Evolutionary conservation across 768 basidiomycete genomes (phyloP), one percentile per base, ranked within the genome.

Genomic region (Lentinula sp.): DNA sequence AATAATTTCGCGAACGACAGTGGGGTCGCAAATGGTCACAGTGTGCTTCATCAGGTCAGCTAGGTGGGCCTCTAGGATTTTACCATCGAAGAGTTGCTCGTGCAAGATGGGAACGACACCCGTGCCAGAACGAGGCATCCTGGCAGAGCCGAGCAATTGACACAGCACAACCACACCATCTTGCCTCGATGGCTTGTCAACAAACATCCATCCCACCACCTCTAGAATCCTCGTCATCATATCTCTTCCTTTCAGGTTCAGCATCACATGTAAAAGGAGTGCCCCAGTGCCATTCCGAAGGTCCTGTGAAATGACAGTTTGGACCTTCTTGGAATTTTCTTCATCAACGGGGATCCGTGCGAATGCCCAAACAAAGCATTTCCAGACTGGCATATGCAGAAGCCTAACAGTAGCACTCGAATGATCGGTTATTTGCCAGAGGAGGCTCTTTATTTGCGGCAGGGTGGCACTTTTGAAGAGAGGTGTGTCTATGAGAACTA

Each of bases 281-380:
- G 73, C 55, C 0, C 80, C 82, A 37, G 81, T 76, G 13, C 81
- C 81, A 35, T 71, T 71, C 33, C 72, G 66, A 18, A 82, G 65
- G 51, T 84, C 81, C 60, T 86, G 80, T 20, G 70, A 75, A 33
- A 87, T 68, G 12, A 4, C 81, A 68, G 36, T 65, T 66, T 62
- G 81, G 80, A 66, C 57, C 2, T 63, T 59, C 15, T 64, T 66
- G 12, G 64, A 50, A 2, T 18, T 20, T 3, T 59, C 61, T 4
- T 61, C 23, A 41, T 57, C 16, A 48, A 62, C 18, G 48, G 75
- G 73, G 50, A 85, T 66, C 16, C 74, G 76, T 18, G 77, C 70
- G 61, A 81, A 85, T 1, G 80, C 77, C 85, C 86, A 87, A 20
- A 86, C 70, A 32, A 86, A 72, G 56, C 80, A 77, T 56, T 73